Evolutionary conservation across 2,329 filamentous ascomycete genomes (phyloP).

Genomic region (Raffaelea albimanens): DNA sequence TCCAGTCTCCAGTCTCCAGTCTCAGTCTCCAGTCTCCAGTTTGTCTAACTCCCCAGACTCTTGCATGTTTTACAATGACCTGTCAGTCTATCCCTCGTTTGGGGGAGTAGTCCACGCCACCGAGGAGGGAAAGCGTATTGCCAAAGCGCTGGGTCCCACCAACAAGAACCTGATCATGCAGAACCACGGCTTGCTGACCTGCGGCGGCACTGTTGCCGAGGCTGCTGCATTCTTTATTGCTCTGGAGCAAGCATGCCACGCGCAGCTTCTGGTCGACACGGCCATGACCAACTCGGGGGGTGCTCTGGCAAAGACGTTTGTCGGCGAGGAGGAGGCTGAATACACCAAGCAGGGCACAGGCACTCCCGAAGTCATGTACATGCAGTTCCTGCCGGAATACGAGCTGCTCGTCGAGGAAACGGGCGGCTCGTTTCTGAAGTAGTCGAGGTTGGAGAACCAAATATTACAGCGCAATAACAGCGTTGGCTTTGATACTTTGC

Average conservation of each 20-base stretch:
- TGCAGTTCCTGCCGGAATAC: neutral
- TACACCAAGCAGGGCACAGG: slow-evolving; percentile 9
- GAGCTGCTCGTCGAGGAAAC: neutral
- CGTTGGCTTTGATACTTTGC: too few relatives aligned
- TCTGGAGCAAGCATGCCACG: slow-evolving; percentile 56
- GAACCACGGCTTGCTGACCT: slow-evolving; percentile 60
- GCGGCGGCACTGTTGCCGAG: slow-evolving; percentile 62
- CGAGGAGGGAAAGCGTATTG: slow-evolving; percentile 55
- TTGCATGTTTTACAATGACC: slow-evolving; percentile 54
- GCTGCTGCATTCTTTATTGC: slow-evolving; percentile 60
- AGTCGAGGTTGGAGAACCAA: too few relatives aligned
- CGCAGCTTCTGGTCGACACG: slow-evolving; percentile 57
- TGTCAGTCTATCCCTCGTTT: slow-evolving; percentile 52
- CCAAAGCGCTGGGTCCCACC: slow-evolving; percentile 48
- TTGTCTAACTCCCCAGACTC: too few relatives aligned
- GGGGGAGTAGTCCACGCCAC: slow-evolving; percentile 44
- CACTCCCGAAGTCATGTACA: neutral
- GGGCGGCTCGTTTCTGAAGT: neutral
- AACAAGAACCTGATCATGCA: slow-evolving; percentile 54
- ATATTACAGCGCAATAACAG: too few relatives aligned
- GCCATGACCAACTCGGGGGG: neutral
- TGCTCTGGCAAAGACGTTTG: slow-evolving; percentile 13
- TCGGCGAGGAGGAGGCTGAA: slow-evolving; percentile 24
- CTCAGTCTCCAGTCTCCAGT: too few relatives aligned
- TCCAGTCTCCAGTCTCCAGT: too few relatives aligned